phyloP scores from a whole-genome alignment of 139 green algal species.

The Closterium sp. region DNA sequence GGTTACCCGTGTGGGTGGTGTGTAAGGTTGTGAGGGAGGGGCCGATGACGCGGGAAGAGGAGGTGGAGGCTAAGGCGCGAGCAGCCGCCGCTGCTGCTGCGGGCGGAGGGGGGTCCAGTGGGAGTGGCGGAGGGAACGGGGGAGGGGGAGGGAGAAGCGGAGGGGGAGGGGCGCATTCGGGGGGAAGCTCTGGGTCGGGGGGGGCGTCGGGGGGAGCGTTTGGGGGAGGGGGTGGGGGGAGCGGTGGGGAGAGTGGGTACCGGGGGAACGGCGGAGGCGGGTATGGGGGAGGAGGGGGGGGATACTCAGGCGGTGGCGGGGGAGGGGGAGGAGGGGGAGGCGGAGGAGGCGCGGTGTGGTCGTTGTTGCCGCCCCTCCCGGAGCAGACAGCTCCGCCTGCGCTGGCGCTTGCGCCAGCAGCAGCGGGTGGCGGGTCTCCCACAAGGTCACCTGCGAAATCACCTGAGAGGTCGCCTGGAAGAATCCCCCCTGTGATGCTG shows the following conservation, averaged over 20 bases:
- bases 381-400: not conserved
- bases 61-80: not conserved
- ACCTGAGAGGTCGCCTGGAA: not conserved
- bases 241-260: not conserved
- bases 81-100: not conserved
- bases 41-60: constrained; percentile 24
- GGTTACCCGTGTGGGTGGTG: constrained; percentile 26
- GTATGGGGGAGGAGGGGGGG: constrained; percentile 4
- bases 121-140: not conserved
- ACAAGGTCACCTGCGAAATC: not conserved
- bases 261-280: not conserved
- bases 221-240: not conserved
- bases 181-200: not conserved
- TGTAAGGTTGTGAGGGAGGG: constrained; percentile 33
- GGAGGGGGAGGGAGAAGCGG: not conserved
- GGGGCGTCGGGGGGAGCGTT: not conserved
- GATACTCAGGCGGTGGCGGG: no score
- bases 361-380: not conserved
- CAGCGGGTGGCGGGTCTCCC: not conserved
- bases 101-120: not conserved
- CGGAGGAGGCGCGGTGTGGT: not conserved
- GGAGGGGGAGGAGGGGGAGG: not conserved
- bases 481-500: not conserved
- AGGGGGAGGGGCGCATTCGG: not conserved
- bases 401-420: not conserved